Percentiles rank a stretch among this genome's conserved stretches.
These are phyloP conservation scores for Sugiyamaella floridensis DNA, from an alignment of 805 yeast species.

Conservation along the genomic window DNA sequence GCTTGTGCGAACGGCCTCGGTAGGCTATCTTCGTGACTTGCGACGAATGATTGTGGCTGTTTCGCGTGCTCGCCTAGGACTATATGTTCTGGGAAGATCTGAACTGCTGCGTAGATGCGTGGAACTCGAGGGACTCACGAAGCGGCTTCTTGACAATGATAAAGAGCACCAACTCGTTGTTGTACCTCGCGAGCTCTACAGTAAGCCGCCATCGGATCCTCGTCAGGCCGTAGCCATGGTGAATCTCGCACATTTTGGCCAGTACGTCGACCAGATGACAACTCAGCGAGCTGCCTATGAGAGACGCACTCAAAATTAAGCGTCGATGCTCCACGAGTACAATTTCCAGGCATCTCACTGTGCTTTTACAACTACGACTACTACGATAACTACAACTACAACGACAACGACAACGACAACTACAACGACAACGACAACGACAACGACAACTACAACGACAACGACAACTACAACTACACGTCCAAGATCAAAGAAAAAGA, in stretches of 20 bases:
- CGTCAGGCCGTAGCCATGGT: conserved; percentile 24
- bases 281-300: conserved; percentile 15
- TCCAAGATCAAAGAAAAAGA: too few relatives aligned
- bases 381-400: too few relatives aligned
- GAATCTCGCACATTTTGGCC: conserved; percentile 28
- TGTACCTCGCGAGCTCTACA: conserved; percentile 29
- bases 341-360: too few relatives aligned
- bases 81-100: conserved; percentile 29
- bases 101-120: conserved; percentile 1
- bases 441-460: too few relatives aligned
- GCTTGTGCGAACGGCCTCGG: conserved; percentile 28
- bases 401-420: too few relatives aligned
- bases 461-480: too few relatives aligned
- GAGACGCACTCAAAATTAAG: neutral
- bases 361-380: too few relatives aligned
- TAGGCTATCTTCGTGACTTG: conserved; percentile 19
- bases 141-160: neutral
- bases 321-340: neutral
- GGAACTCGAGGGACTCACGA: neutral
- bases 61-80: conserved; percentile 31
- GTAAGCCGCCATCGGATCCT: conserved; percentile 9
- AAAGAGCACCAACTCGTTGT: conserved; percentile 17
- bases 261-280: conserved; percentile 32
- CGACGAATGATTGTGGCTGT: conserved; percentile 24
- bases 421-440: too few relatives aligned